phyloP scores from a whole-genome alignment of 2,329 filamentous ascomycete genomes.

The Diaporthe sp. region DNA sequence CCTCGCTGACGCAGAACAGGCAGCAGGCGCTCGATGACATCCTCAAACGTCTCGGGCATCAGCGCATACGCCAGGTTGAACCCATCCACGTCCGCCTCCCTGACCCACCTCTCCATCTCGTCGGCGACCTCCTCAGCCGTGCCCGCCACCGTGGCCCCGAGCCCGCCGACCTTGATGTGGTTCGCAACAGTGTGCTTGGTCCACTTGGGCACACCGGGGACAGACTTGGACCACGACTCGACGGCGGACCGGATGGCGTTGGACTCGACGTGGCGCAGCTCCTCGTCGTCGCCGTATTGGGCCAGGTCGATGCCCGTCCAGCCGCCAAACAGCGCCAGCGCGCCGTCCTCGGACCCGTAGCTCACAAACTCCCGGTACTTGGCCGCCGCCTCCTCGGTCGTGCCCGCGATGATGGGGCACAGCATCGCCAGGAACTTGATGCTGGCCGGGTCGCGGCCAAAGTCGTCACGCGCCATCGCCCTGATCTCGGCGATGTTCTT shows the following conservation, averaged over 20 bases:
- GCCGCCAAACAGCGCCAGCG: constrained; percentile 72
- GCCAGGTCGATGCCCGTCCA: constrained; percentile 75
- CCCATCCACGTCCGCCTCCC: constrained; percentile 32
- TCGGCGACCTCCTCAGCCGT: constrained; percentile 32
- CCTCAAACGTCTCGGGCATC: constrained; percentile 75
- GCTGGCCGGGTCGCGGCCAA: constrained; percentile 61
- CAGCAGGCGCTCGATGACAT: constrained; percentile 72
- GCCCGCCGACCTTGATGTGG: constrained; percentile 38
- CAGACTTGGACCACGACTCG: constrained; percentile 55
- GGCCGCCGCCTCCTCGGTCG: constrained; percentile 66
- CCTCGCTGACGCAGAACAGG: constrained; percentile 71
- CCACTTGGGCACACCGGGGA: constrained; percentile 37
- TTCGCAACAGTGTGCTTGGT: constrained; percentile 38
- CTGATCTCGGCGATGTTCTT: constrained; percentile 69
- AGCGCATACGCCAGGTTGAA: constrained; percentile 65
- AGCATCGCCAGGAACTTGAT: constrained; percentile 72
- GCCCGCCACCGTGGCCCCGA: constrained; percentile 34
- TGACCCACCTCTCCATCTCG: constrained; percentile 35
- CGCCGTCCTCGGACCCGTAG: constrained; percentile 70
- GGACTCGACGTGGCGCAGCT: constrained; percentile 69
- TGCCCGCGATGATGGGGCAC: constrained; percentile 68
- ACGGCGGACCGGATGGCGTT: constrained; percentile 68
- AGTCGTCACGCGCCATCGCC: constrained; percentile 55
- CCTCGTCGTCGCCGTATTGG: constrained; percentile 71
- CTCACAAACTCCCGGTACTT: constrained; percentile 66